These are phyloP conservation scores for Fusarium gaditjirri DNA, from an alignment of 2,329 filamentous ascomycete species.

Conservation along the genomic window DNA sequence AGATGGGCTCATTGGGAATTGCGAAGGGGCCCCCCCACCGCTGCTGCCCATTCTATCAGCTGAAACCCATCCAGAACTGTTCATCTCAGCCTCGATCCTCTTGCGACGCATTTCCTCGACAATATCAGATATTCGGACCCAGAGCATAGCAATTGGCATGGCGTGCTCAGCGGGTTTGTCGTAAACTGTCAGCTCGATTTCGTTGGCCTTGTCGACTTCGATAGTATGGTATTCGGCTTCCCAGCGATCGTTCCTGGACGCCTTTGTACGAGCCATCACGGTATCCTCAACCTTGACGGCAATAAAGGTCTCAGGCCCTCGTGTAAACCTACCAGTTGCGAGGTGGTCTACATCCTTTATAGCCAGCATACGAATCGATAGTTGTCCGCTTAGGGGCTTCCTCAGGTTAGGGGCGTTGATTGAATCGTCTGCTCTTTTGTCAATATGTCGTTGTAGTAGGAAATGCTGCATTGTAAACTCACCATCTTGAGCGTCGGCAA, in stretches of 20 bases:
- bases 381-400: slow-evolving; percentile 92
- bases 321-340: slow-evolving; percentile 82
- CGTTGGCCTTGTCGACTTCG: slow-evolving; percentile 97
- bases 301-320: slow-evolving; percentile 94
- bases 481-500: slow-evolving; percentile 83
- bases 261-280: slow-evolving; percentile 86
- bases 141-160: slow-evolving; percentile 92
- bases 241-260: slow-evolving; percentile 89
- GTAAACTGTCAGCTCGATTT: slow-evolving; percentile 97
- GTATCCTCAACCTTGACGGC: slow-evolving; percentile 97
- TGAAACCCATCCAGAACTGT: slow-evolving; percentile 94
- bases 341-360: slow-evolving; percentile 97
- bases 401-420: slow-evolving; percentile 94
- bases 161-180: slow-evolving; percentile 93
- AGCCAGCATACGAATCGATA: slow-evolving; percentile 85
- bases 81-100: slow-evolving; percentile 96
- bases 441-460: slow-evolving; percentile 23
- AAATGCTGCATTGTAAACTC: slow-evolving; percentile 48
- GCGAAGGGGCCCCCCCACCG: slow-evolving; percentile 59
- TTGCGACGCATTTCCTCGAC: slow-evolving; percentile 97
- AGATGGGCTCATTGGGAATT: slow-evolving; percentile 68
- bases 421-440: slow-evolving; percentile 78
- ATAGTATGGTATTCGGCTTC: slow-evolving; percentile 90
- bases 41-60: slow-evolving; percentile 88
- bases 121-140: slow-evolving; percentile 97